Evolutionary conservation across 805 yeast genomes (phyloP).

Genomic region (Candida sanyiensis): DNA sequence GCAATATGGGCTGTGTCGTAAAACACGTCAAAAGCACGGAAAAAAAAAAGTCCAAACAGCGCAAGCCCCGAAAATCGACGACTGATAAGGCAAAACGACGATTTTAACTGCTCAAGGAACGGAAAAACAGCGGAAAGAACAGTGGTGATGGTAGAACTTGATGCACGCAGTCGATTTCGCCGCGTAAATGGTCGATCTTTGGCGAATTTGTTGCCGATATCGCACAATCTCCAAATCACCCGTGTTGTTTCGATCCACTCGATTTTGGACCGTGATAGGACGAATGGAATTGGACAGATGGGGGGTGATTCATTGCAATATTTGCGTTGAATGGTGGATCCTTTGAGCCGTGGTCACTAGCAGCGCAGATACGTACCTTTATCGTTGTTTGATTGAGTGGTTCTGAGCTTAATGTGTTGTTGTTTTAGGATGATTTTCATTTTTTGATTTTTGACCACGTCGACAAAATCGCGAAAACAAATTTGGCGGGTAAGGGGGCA

Average conservation of each 20-base stretch:
- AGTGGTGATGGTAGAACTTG: no score
- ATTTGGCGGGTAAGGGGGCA: slow-evolving; percentile 2
- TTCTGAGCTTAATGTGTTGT: background rate
- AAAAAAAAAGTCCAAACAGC: background rate
- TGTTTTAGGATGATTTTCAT: slow-evolving; percentile 3
- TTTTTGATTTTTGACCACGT: slow-evolving; percentile 12
- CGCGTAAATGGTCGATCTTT: background rate
- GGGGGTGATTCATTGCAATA: no score
- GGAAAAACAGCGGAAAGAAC: background rate
- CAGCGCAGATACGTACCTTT: slow-evolving; percentile 3
- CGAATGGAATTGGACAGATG: no score
- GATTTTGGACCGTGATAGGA: no score
- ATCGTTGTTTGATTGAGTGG: slow-evolving; percentile 5
- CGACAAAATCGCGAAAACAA: slow-evolving; percentile 12
- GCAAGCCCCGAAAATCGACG: background rate
- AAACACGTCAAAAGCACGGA: slow-evolving; percentile 2
- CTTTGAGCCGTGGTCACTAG: no score
- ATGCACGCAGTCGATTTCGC: background rate
- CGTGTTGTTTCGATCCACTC: slow-evolving; percentile 1
- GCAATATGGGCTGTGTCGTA: background rate
- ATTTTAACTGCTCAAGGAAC: background rate
- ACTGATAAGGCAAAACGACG: background rate
- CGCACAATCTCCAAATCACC: background rate
- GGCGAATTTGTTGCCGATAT: background rate
- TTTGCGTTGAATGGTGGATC: no score